Conservation (phyloP, 768 basidiomycete genomes). For the Mycena galericulata region DNA sequence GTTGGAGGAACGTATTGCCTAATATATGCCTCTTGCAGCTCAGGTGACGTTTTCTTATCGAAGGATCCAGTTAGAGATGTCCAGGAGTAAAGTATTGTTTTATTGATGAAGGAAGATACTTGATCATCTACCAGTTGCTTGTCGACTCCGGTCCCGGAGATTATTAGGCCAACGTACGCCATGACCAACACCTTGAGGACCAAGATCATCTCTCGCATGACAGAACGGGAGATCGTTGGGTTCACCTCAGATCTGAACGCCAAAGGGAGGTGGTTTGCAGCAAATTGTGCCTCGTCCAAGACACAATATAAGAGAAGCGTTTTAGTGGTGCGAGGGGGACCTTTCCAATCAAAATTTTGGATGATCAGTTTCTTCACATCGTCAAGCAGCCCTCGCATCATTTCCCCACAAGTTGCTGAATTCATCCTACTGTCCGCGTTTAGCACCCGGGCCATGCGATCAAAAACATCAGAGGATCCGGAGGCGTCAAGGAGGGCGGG, state of each 20-base stretch:
- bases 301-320: neutral
- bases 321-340: no score
- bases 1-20: neutral
- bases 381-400: neutral
- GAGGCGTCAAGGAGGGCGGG: neutral
- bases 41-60: neutral
- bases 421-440: neutral
- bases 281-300: neutral
- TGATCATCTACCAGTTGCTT: neutral
- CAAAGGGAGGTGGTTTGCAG: neutral
- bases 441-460: neutral
- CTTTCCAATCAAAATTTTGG: no score
- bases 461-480: neutral
- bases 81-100: neutral
- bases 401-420: neutral
- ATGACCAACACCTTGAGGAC: neutral
- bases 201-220: neutral
- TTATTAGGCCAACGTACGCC: neutral
- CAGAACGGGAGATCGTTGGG: neutral
- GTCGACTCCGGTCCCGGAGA: neutral
- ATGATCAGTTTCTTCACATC: no score
- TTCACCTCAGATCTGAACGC: neutral
- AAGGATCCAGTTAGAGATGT: neutral
- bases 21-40: neutral
- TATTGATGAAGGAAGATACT: neutral